Conservation (phyloP, 2,329 filamentous ascomycete genomes). For the Atkinsonella hypoxylon region DNA sequence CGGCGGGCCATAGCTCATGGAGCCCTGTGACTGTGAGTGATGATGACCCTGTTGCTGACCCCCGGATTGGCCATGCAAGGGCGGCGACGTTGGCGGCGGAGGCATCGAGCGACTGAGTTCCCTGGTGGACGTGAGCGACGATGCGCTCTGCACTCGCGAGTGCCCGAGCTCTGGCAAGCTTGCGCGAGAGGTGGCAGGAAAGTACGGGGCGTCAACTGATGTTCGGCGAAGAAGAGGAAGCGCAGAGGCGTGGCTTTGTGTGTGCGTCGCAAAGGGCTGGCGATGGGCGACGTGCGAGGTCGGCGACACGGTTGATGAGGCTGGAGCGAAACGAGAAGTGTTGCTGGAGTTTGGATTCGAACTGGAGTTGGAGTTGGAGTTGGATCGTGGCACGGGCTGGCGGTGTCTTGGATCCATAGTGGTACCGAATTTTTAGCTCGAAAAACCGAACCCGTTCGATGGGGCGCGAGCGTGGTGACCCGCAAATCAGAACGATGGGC, state of each 20-base stretch:
- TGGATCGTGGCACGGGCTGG: conserved; percentile 10
- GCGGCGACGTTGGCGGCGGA: conserved; percentile 31
- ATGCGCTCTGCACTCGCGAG: conserved; percentile 32
- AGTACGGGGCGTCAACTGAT: conserved; percentile 30
- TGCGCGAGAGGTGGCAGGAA: conserved; percentile 20
- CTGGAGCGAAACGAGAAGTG: conserved; percentile 3
- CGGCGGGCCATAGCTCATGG: conserved; percentile 30
- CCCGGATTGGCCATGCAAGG: conserved; percentile 19
- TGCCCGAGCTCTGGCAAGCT: conserved; percentile 23
- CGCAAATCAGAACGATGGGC: conserved; percentile 1
- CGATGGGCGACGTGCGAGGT: conserved; percentile 7
- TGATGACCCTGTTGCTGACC: conserved; percentile 15
- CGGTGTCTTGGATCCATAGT: conserved; percentile 20
- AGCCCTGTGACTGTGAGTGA: conserved; percentile 21
- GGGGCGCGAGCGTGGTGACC: conserved; percentile 2
- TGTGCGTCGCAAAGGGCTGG: conserved; percentile 3
- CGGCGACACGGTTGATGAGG: conserved; percentile 4
- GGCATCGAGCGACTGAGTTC: conserved; percentile 31
- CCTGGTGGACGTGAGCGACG: conserved; percentile 28
- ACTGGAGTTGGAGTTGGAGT: conserved; percentile 1
- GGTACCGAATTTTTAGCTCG: conserved; percentile 24
- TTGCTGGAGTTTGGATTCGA: conserved; percentile 1
- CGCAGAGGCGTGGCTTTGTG: conserved; percentile 10
- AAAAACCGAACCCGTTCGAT: conserved; percentile 14
- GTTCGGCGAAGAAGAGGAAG: conserved; percentile 25